phyloP scores from a whole-genome alignment of 139 green algal genomes.

The Monoraphidium neglectum region DNA sequence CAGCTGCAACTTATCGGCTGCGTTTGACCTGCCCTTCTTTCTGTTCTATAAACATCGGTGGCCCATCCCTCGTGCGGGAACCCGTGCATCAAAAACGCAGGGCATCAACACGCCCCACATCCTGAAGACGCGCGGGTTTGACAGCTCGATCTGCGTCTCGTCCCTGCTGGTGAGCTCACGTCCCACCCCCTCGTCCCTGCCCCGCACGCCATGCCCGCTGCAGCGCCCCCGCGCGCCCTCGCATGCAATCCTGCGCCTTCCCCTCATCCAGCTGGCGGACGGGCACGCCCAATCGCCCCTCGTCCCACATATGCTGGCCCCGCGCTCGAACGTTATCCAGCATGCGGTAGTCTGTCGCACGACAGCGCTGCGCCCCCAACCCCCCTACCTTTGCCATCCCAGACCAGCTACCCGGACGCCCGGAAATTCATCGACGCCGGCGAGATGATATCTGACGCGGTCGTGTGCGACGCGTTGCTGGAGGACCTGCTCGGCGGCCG shows the following conservation, averaged over 20 bases:
- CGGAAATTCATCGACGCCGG: slow-evolving; percentile 22
- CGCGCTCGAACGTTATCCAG: too few species aligned
- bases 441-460: slow-evolving; percentile 29
- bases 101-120: slow-evolving; percentile 28
- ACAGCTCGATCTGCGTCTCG: slow-evolving; percentile 16
- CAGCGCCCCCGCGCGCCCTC: too few species aligned
- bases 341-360: too few species aligned
- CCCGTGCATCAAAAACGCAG: too few species aligned
- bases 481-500: slow-evolving; percentile 11
- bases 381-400: too few species aligned
- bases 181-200: too few species aligned
- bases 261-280: too few species aligned
- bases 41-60: neutral
- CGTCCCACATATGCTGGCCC: too few species aligned
- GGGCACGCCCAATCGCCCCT: too few species aligned
- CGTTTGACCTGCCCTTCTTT: neutral
- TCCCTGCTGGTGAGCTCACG: slow-evolving; percentile 12
- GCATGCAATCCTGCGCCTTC: too few species aligned
- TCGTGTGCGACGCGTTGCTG: slow-evolving; percentile 30
- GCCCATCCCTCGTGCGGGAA: neutral
- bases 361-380: too few species aligned
- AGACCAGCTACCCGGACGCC: slow-evolving; percentile 1
- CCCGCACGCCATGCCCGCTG: too few species aligned
- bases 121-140: slow-evolving; percentile 6
- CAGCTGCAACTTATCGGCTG: neutral